Evolutionary conservation across 208 protist species (phyloP), one percentile per base, ranked within the genome.

Genomic region (Histomonas meleagridis): DNA sequence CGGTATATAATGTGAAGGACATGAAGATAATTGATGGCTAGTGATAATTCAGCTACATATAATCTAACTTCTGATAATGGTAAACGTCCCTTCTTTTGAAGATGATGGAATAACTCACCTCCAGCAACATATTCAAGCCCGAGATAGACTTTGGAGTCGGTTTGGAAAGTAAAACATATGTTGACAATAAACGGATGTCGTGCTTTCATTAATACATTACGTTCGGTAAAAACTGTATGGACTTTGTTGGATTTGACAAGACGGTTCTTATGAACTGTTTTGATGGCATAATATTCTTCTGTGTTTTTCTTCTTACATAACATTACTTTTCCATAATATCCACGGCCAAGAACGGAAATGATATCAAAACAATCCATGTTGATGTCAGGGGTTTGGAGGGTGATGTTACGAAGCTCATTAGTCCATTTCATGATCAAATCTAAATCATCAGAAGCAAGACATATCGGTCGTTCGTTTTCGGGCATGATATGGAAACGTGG

Each of bases 1-100:
- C 92, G 55, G 62, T 93, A 92, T 18, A 93, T 65, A 32, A 92
- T 91, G 16, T 93, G n/a, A 16, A 93, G 92, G 7, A 26, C n/a
- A 38, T 93, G 92, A 7, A 93, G 32, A n/a, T 51, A 86, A 38
- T 86, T n/a, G 18, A 86, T 12, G n/a, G 76, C 76, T 18, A 86
- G 46, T n/a, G 76, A 40, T 18, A 86, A 38, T 86, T 86, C 76
- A 38, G 76, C 76, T 16, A 86, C 38, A 55, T 86, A 86, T 51
- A 86, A 51, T 14, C 76, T 40, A 16, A 86, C 76, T 51, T 86
- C 76, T n/a, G 51, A 16, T 38, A 86, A 18, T 18, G 76, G 76
- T 26, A 86, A 40, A 18, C 16, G n/a, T 12, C 18, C 46, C 26
- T 26, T 40, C 18, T 86, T 43, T 18, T 32, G 26, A 10, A 86